These are phyloP conservation scores for Skeletonema costatum DNA, from an alignment of 108 stramenopile species.

Conservation along the genomic window DNA sequence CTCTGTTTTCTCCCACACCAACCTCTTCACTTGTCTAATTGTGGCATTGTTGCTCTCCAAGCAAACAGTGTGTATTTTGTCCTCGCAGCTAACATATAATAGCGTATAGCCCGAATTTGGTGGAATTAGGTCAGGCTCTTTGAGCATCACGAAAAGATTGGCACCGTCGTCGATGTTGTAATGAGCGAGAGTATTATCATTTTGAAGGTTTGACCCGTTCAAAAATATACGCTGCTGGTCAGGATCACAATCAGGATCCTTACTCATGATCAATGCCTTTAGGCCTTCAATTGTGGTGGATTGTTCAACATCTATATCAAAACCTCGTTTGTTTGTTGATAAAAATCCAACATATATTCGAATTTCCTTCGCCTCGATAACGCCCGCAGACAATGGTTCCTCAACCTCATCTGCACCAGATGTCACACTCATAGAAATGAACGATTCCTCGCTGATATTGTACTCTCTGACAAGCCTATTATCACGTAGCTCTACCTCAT, in stretches of 20 bases:
- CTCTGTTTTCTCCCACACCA: background rate
- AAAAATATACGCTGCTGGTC: background rate
- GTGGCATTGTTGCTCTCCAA: background rate
- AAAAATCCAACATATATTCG: background rate
- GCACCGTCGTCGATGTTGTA: background rate
- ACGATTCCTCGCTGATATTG: background rate
- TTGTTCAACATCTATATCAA: background rate
- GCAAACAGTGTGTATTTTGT: background rate
- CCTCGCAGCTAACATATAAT: background rate
- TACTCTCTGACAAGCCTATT: conserved; percentile 2
- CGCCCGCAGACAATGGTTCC: background rate
- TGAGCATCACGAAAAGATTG: background rate
- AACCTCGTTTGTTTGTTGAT: background rate
- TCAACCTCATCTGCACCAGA: background rate
- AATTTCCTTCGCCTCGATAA: background rate
- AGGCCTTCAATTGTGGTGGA: background rate
- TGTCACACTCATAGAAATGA: background rate
- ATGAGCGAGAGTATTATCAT: background rate
- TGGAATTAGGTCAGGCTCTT: background rate
- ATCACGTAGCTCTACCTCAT: background rate
- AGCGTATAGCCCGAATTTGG: background rate
- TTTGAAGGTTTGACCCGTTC: background rate
- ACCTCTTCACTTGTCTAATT: background rate
- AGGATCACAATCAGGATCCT: background rate
- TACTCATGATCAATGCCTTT: background rate